Base-by-base conservation (phyloP, 768 basidiomycete genomes). In the Asterophora lycoperdoides region DNA sequence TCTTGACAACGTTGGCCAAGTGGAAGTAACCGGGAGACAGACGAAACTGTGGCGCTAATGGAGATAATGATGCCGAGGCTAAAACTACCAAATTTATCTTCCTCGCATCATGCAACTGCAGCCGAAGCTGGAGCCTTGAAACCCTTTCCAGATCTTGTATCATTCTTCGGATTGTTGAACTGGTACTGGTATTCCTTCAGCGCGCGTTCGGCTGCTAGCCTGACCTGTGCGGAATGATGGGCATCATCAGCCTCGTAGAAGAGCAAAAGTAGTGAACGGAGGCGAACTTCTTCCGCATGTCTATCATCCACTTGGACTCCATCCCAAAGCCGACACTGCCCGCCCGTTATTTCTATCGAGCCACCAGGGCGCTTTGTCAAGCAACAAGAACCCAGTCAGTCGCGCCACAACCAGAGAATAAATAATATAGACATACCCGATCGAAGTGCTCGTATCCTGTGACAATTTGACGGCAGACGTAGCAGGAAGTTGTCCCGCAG, bases 401-500 rank as follows among this genome's bases (percentile, higher is more conserved):
- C 48, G 45, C 44, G 40, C 14, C 46, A 18, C 30, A 38, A 30
- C 33, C 29, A 14, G 20, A 3, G 20, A 29, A 39, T n/a, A n/a
- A 23, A 23, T 23, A 6, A 23, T 10, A 42, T 20, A 54, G 32
- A 63, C 73, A 32, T 57, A 79, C 79, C 41, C 78, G 68, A 34
- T 74, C 63, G 59, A 92, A 93, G 60, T 93, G 91, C 0, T 86
- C 81, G 56, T 92, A 92, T 4, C 87, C 87, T 0, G 32, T 66
- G 33, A 94, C 86, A 30, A 83, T 59, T 59, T 86, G 53, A 18
- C 89, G 78, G 62, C 93, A 95, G 20, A 90, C 71, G 60, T 95
- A 94, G 64, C 93, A 96, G 0, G 86, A 91, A 35, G 87, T 29
- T 0, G 88, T 83, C 2, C 43, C 52, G 59, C 93, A 95, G 45